Conservation (phyloP, 2,329 filamentous ascomycete genomes). For the Xylogone sp. region DNA sequence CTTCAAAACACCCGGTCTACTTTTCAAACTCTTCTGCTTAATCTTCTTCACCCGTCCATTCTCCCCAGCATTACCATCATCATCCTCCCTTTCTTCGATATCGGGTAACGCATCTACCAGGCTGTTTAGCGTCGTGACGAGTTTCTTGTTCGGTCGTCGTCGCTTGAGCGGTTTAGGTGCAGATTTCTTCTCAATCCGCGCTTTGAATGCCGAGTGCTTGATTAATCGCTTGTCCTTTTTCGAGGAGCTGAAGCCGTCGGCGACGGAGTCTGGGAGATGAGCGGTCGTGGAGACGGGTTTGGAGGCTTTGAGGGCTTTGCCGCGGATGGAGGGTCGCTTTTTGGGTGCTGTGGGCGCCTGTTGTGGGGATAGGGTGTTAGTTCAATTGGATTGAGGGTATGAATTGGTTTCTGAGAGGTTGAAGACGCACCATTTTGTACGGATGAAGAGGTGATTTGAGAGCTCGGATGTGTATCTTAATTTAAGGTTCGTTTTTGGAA, state of each 20-base stretch:
- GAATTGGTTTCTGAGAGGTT: too few relatives aligned
- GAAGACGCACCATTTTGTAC: too few relatives aligned
- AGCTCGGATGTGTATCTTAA: too few relatives aligned
- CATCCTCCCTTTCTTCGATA: constrained; percentile 42
- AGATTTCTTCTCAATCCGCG: constrained; percentile 62
- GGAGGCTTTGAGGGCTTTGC: constrained; percentile 48
- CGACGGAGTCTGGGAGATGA: constrained; percentile 37
- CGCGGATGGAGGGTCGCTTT: constrained; percentile 54
- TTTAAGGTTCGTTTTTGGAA: too few relatives aligned
- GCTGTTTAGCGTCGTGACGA: constrained; percentile 69
- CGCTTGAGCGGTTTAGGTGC: constrained; percentile 54
- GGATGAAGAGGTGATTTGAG: too few relatives aligned
- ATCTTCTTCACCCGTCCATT: constrained; percentile 56
- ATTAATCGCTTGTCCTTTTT: constrained; percentile 84
- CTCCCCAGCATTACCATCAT: constrained; percentile 30
- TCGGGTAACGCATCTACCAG: constrained; percentile 76
- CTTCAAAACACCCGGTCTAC: constrained; percentile 76
- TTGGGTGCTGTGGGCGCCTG: constrained; percentile 41
- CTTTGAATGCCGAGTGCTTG: constrained; percentile 76
- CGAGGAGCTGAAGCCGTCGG: constrained; percentile 60
- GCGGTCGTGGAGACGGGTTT: constrained; percentile 38
- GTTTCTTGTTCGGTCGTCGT: constrained; percentile 70
- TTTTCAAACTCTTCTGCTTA: constrained; percentile 69
- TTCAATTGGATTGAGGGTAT: background rate
- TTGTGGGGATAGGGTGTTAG: constrained; percentile 8